Percentiles rank a stretch among this genome's conserved stretches.
Evolutionary conservation across 208 protist species (phyloP).

Genomic region (Endotrypanum monterogeii): DNA sequence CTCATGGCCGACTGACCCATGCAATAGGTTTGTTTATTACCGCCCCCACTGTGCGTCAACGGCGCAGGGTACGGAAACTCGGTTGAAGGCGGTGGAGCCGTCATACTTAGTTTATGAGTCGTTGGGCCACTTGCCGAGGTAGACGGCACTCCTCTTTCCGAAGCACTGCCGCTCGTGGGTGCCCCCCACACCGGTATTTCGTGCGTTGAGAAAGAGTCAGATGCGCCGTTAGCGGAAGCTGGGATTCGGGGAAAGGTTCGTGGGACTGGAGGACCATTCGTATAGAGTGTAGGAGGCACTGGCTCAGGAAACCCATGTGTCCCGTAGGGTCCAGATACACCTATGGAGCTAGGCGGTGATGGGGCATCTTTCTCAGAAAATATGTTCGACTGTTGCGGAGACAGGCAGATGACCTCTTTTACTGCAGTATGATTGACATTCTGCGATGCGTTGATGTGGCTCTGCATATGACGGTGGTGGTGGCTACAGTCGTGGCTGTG

Average conservation of each 20-base stretch:
- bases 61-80: not conserved
- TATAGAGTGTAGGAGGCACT: not conserved
- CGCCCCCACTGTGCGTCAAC: not conserved
- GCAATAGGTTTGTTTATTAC: not conserved
- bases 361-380: not conserved
- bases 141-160: not conserved
- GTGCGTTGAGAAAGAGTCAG: not conserved
- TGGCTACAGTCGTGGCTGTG: slow-evolving; percentile 17
- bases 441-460: slow-evolving; percentile 7
- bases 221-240: not conserved
- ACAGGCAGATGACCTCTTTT: not conserved
- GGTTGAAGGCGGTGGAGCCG: no score
- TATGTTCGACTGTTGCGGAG: not conserved
- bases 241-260: slow-evolving; percentile 6
- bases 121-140: not conserved
- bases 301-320: not conserved
- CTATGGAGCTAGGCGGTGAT: not conserved
- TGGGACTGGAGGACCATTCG: not conserved
- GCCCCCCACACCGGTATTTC: not conserved
- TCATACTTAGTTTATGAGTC: not conserved
- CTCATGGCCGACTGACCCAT: slow-evolving; percentile 1
- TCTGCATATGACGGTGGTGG: not conserved
- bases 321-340: not conserved
- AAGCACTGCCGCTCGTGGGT: not conserved
- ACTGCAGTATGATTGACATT: not conserved